Percentiles rank a stretch among this genome's conserved stretches.
Conservation (phyloP, 805 yeast species). For the Wickerhamiella lipophila region DNA sequence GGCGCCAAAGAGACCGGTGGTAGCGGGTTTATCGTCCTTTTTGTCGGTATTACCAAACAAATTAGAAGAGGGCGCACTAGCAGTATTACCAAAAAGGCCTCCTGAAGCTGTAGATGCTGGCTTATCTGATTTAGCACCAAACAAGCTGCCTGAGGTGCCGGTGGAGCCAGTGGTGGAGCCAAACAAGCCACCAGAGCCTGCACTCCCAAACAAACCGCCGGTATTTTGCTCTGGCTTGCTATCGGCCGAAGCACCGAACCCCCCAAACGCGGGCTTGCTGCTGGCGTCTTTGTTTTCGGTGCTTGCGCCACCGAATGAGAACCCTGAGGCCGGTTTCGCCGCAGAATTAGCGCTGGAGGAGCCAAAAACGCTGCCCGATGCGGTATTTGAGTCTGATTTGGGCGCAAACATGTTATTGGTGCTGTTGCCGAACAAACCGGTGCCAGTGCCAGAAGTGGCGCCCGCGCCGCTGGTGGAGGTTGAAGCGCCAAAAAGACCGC, state of each 20-base stretch:
- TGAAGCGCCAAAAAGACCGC: neutral
- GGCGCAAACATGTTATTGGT: neutral
- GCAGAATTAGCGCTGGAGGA: conserved; percentile 1
- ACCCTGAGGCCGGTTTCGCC: neutral
- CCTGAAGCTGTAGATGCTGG: conserved; percentile 7
- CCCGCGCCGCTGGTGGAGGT: conserved; percentile 14
- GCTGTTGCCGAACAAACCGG: conserved; percentile 12
- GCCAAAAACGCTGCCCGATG: conserved; percentile 1
- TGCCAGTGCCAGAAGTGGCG: conserved; percentile 10
- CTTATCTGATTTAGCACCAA: conserved; percentile 3
- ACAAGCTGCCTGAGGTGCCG: neutral
- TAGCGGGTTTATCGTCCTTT: conserved; percentile 15
- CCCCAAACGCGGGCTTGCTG: conserved; percentile 2
- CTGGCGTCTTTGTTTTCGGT: conserved; percentile 7
- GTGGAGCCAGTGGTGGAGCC: conserved; percentile 15
- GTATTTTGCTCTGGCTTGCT: neutral
- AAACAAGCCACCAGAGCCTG: conserved; percentile 9
- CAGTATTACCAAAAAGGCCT: neutral
- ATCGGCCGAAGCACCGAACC: neutral
- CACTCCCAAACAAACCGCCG: too few relatives aligned
- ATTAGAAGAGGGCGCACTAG: conserved; percentile 11
- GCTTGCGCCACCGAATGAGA: conserved; percentile 1
- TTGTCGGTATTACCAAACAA: conserved; percentile 12
- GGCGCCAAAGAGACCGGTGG: too few relatives aligned
- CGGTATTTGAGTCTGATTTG: neutral